Conservation (phyloP, 2,329 filamentous ascomycete genomes). For the Microascus cirrosus region DNA sequence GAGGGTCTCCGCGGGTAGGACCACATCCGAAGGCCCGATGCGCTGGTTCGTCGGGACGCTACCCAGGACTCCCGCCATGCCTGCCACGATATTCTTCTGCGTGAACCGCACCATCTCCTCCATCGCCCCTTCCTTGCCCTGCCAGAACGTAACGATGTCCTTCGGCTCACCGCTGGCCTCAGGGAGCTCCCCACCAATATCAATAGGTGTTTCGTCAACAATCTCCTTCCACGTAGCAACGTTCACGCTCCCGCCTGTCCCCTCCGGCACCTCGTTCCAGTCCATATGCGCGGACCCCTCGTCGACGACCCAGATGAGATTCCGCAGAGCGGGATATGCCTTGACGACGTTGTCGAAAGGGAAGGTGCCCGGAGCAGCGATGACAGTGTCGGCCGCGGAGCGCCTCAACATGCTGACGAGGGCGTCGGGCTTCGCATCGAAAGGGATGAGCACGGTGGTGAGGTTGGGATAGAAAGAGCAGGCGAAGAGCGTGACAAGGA, state of each 20-base stretch:
- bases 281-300: conserved; percentile 86
- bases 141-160: conserved; percentile 59
- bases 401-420: conserved; percentile 62
- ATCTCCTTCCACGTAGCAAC: conserved; percentile 93
- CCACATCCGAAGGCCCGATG: conserved; percentile 62
- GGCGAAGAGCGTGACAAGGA: conserved; percentile 72
- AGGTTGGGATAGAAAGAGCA: conserved; percentile 76
- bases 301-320: conserved; percentile 88
- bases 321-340: conserved; percentile 58
- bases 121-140: conserved; percentile 33
- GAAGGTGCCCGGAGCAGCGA: conserved; percentile 79
- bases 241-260: conserved; percentile 61
- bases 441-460: conserved; percentile 75
- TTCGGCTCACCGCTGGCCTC: conserved; percentile 38
- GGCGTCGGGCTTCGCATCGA: conserved; percentile 58
- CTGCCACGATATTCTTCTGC: conserved; percentile 78
- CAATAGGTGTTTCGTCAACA: conserved; percentile 55
- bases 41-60: conserved; percentile 67
- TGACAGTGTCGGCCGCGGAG: conserved; percentile 66
- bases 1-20: conserved; percentile 75
- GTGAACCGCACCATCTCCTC: conserved; percentile 74
- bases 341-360: conserved; percentile 65
- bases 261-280: conserved; percentile 81
- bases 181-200: conserved; percentile 53
- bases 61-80: conserved; percentile 64